phyloP scores from a whole-genome alignment of 1,284 basidiomycete species.

The Takashimella tepidaria region DNA sequence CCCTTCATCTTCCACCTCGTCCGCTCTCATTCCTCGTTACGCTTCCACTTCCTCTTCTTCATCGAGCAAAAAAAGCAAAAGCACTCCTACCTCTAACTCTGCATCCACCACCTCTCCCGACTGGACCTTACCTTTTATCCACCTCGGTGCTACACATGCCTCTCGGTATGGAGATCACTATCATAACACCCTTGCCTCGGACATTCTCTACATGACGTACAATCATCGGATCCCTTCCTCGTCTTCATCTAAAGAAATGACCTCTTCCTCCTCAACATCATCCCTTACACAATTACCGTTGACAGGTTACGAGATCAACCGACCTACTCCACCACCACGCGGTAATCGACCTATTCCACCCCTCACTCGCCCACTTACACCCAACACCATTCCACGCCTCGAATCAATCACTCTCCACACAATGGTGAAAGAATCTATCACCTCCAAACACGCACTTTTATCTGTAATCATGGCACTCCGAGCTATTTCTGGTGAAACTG shows the following conservation, averaged over 20 bases:
- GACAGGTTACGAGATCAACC: conserved; percentile 47
- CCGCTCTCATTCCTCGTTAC: not conserved
- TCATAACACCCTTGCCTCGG: conserved; percentile 69
- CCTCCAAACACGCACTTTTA: conserved; percentile 71
- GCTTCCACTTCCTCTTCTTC: not conserved
- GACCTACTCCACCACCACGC: conserved; percentile 37
- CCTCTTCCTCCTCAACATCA: conserved; percentile 8
- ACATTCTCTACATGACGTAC: conserved; percentile 95
- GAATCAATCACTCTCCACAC: conserved; percentile 81
- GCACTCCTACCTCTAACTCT: not conserved
- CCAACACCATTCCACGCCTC: conserved; percentile 66
- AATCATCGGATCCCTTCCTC: conserved; percentile 56
- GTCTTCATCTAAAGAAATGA: conserved; percentile 5
- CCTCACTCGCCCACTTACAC: conserved; percentile 51
- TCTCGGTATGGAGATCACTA: conserved; percentile 82
- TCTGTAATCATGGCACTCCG: conserved; percentile 80
- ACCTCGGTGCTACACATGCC: conserved; percentile 58
- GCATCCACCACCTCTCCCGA: conserved; percentile 5
- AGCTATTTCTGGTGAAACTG: conserved; percentile 78
- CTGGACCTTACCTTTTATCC: conserved; percentile 36
- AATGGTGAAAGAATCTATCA: conserved; percentile 73
- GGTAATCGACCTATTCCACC: conserved; percentile 43
- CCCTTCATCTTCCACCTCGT: not conserved
- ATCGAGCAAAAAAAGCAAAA: not conserved
- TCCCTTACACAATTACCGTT: conserved; percentile 18